Evolutionary conservation across 495 filamentous ascomycete genomes (phyloP).

Genomic region (Xylaria grammica): DNA sequence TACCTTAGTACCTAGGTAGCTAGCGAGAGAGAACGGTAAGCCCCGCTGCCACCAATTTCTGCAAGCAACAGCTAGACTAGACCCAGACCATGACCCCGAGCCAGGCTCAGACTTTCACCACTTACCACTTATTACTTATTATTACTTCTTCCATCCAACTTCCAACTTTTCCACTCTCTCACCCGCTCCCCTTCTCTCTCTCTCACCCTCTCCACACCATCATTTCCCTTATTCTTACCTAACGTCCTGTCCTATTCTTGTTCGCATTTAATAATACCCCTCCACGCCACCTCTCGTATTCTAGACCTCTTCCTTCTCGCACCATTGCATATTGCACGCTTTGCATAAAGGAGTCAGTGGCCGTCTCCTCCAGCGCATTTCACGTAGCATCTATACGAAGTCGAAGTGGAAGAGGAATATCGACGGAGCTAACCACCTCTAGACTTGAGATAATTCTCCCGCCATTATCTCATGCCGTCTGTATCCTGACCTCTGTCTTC

Average conservation of each 20-base stretch:
- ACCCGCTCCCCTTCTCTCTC: not conserved
- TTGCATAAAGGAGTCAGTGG: too few relatives aligned
- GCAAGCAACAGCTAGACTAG: not conserved
- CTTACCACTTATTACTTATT: slow-evolving; percentile 2
- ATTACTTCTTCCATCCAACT: slow-evolving; percentile 11
- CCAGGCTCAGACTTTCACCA: not conserved
- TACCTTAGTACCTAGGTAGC: too few relatives aligned
- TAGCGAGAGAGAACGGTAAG: not conserved
- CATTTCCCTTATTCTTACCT: not conserved
- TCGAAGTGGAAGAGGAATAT: not conserved
- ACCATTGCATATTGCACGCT: not conserved
- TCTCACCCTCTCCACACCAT: slow-evolving; percentile 5
- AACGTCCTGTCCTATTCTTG: too few relatives aligned
- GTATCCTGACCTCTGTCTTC: too few relatives aligned
- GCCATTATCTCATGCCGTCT: not conserved
- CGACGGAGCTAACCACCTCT: not conserved
- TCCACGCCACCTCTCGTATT: not conserved
- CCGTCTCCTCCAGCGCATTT: not conserved
- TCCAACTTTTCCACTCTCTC: not conserved
- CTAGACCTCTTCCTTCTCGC: not conserved
- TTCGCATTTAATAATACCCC: not conserved
- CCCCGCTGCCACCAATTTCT: not conserved
- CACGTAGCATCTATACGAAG: not conserved
- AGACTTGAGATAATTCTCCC: not conserved
- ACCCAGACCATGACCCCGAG: not conserved